Evolutionary conservation across 2,329 filamentous ascomycete genomes (phyloP), one percentile per base, ranked within the genome.

Genomic region (Ilyonectria sp.): DNA sequence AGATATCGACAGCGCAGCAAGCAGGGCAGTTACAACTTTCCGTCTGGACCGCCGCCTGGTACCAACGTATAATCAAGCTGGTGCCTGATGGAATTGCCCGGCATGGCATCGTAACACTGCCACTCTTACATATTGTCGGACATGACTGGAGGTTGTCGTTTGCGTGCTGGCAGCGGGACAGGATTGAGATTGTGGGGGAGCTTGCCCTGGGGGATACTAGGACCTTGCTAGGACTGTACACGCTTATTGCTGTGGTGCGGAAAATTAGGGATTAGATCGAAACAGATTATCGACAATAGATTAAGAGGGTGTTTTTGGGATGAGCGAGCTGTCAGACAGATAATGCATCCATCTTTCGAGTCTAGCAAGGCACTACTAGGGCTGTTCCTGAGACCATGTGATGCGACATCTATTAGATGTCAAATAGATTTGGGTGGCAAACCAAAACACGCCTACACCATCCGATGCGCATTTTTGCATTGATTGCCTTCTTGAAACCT

Each of bases 381-480:
- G 21, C 21, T 23, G 21, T 23, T 23, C 21, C 21, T 23, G 21
- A 2, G 21, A 23, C 21, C 21, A 23, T 23, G 21, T 23, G 21
- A 23, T 23, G 21, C 21, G 21, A 23, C 21, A 23, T 23, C 21
- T 23, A 23, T 2, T 23, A 23, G 21, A 23, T 23, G 21, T 23
- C 21, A 23, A 23, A 2, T 23, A 23, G 3, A 23, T 23, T 23
- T 23, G 21, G 21, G 21, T 23, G 21, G 21, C 2, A 23, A 23
- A 23, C 21, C 21, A 23, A 23, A 23, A 23, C 21, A 3, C 21
- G 21, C 21, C 21, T 26, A 26, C 23, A 26, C 23, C 23, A 26
- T 7, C 31, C 65, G 10, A 62, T 68, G 52, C 62, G 53, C n/a
- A 19, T 65, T 44, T 68, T 65, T 65, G 52, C 35, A 21, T 49